Evolutionary conservation across 2,329 filamentous ascomycete genomes (phyloP), one percentile per base, ranked within the genome.

Genomic region (Cordyceps militaris): DNA sequence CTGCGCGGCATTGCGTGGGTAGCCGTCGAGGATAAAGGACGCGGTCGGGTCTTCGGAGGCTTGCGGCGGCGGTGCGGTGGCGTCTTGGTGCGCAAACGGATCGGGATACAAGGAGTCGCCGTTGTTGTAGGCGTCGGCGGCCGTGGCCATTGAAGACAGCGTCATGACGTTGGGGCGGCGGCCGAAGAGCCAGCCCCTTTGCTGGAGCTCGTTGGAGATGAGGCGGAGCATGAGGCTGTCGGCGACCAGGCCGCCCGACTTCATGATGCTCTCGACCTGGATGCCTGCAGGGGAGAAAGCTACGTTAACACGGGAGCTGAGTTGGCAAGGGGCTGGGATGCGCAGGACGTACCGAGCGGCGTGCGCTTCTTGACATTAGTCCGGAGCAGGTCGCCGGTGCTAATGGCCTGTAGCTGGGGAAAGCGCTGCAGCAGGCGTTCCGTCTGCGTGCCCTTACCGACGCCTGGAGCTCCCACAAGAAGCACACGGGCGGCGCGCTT

Each of bases 381-480:
- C 61, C 94, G 87, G 59, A 99, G 77, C 16, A 99, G 78, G 72
- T 99, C 93, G 61, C 94, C 94, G 4, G 94, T 96, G 73, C 91
- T 96, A 72, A 99, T 93, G 19, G 91, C 87, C 55, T 90, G 88
- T 48, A 99, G 79, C 68, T 97, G 89, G 3, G 92, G 90, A 69
- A 94, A 99, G 64, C 89, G 85, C 65, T 86, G 79, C 64, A 97
- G 85, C 61, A 99, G 79, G 61, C 94, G 85, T 72, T 96, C 89
- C 53, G 90, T 91, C 76, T 99, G 94, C 3, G 94, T 99, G 62
- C 93, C 94, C 73, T 99, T 99, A 62, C 94, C 94, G 58, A 96
- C 94, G 59, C 92, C 92, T n/a, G 94, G 94, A 54, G 93, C 92
- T 66, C 94, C 94, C 66, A 99, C 84, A 64, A 99, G 84, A 69